A percentile compares a stretch with the other conserved stretches of the same genome.
phyloP scores from a whole-genome alignment of 257 asterid species.

The Nicotiana noctiflora region DNA sequence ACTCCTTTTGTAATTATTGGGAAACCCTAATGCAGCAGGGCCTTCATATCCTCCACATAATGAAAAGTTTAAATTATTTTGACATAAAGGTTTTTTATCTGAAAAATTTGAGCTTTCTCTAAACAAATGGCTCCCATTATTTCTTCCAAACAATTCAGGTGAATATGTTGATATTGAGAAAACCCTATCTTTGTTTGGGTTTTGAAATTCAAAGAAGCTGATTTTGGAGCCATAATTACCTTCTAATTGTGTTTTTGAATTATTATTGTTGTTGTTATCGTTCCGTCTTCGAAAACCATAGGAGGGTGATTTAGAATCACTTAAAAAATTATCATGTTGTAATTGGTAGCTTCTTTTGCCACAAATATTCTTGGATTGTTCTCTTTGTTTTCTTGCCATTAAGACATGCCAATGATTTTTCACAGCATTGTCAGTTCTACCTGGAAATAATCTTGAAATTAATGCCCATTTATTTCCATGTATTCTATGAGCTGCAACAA shows the following conservation, averaged over 20 bases:
- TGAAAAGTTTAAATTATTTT: conserved; percentile 22
- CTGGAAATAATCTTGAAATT: conserved; percentile 85
- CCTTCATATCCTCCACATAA: conserved; percentile 10
- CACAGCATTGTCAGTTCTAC: conserved; percentile 92
- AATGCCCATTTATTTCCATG: conserved; percentile 95
- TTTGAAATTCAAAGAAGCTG: conserved; percentile 35
- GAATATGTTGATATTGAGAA: conserved; percentile 39
- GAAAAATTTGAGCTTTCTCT: background rate
- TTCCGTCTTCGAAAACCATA: conserved; percentile 29
- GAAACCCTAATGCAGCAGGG: background rate
- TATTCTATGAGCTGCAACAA: conserved; percentile 66
- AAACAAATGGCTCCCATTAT: conserved; percentile 9
- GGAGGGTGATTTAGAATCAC: conserved; percentile 30
- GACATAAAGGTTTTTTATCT: conserved; percentile 5
- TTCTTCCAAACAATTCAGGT: conserved; percentile 21
- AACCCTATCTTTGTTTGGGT: conserved; percentile 33
- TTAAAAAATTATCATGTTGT: background rate
- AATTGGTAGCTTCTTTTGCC: conserved; percentile 38
- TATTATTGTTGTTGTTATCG: background rate
- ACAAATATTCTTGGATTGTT: conserved; percentile 44
- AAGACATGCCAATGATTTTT: conserved; percentile 96
- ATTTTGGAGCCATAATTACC: conserved; percentile 40
- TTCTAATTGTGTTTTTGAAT: conserved; percentile 16
- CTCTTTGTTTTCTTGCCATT: conserved; percentile 89
- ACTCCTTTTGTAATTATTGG: conserved; percentile 10